Evolutionary conservation across 768 basidiomycete genomes (phyloP).

Genomic region (Hydnum rufescens): DNA sequence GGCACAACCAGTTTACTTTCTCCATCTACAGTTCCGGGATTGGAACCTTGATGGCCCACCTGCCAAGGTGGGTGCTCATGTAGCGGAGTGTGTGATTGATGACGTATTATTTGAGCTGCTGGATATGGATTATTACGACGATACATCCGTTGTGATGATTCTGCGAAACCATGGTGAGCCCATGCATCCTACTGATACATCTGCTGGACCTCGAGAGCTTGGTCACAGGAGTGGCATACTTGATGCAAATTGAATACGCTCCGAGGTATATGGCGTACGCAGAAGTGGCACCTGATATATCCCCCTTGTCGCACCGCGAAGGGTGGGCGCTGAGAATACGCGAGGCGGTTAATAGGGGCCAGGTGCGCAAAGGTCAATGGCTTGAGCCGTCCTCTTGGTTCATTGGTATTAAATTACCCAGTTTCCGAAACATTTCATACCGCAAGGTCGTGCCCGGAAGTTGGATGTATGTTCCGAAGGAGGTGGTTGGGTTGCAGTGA

Average conservation of each 20-base stretch:
- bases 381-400: background rate
- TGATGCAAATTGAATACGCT: background rate
- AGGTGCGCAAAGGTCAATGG: background rate
- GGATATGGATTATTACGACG: slow-evolving; percentile 10
- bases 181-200: background rate
- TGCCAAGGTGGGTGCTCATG: background rate
- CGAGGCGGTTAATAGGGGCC: background rate
- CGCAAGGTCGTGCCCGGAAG: background rate
- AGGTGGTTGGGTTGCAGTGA: slow-evolving; percentile 5
- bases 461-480: background rate
- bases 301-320: background rate
- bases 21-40: background rate
- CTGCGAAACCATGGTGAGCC: background rate
- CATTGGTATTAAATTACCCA: background rate
- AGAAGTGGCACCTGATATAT: background rate
- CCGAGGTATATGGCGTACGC: background rate
- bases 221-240: background rate
- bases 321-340: background rate
- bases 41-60: background rate
- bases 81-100: background rate
- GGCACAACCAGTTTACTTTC: too few species aligned
- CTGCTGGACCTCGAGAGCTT: background rate
- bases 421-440: background rate
- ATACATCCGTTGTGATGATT: background rate
- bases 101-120: slow-evolving; percentile 2